Base-by-base conservation (phyloP, 2,329 filamentous ascomycete species). In the Beauveria caledonica region DNA sequence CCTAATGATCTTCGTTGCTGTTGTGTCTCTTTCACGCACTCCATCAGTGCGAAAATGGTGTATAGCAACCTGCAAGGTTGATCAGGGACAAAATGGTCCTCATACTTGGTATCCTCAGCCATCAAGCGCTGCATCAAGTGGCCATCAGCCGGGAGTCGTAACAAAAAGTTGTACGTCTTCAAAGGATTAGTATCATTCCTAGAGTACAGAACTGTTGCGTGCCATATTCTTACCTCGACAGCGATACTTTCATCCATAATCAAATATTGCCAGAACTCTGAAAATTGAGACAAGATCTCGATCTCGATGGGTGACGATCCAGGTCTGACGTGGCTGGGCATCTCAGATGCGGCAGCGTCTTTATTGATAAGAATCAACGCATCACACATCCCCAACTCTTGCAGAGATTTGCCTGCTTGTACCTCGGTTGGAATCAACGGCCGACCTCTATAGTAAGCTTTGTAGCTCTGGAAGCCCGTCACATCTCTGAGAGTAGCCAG, bases 241-340 rank as follows among this genome's bases (percentile, higher is more conserved):
- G 89, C 86, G 46, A 91, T 76, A 54, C 76, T 78, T 62, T 92
- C 86, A 49, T 89, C 83, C 74, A 92, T 82, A 64, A 86, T 85
- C 58, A 97, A 79, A 67, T 93, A 88, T 48, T 85, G 82, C 80
- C 94, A 96, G 25, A 99, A 75, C 63, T 93, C 86, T 58, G 90
- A 82, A 68, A 96, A 96, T 71, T 95, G 89, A 61, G 86, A 81
- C 65, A 94, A 77, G 23, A 97, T 86, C 66, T 93, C 89, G 13
- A 84, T 80, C 69, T 97, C 91, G 3, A 97, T 80, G 40, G 76
- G 81, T 63, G 77, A 86, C 51, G 77, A 82, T 54, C 76, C 84
- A 56, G 73, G 79, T 63, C 77, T 78, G 57, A 80, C 74, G 33
- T 77, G 68, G 63, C 76, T 66, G 27, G 78, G 69, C 60, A 77